Conservation (phyloP, 2,329 filamentous ascomycete species). For the Colletotrichum lupini region DNA sequence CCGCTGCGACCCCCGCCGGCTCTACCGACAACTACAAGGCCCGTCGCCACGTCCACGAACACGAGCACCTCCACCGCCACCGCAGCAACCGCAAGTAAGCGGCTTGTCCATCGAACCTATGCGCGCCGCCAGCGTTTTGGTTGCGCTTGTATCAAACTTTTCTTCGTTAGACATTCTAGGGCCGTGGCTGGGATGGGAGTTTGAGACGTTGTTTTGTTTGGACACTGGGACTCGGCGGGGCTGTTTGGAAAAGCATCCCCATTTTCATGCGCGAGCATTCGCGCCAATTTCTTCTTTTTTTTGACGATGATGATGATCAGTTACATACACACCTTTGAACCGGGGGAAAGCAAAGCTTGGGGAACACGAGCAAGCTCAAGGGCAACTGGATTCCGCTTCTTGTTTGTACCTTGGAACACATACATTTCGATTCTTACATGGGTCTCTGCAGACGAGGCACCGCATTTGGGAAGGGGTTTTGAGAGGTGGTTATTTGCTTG, state of each 20-base stretch:
- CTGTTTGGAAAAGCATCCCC: constrained; percentile 3
- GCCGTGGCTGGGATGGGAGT: constrained; percentile 23
- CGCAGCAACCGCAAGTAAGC: constrained; percentile 44
- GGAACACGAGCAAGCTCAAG: background rate
- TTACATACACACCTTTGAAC: constrained; percentile 20
- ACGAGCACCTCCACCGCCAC: constrained; percentile 50
- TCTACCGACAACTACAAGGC: constrained; percentile 37
- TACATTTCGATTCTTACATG: constrained; percentile 30
- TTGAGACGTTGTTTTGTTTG: constrained; percentile 19
- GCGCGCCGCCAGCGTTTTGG: background rate
- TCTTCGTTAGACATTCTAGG: constrained; percentile 36
- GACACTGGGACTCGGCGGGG: background rate
- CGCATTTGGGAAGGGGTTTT: constrained; percentile 30
- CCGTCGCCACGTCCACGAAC: constrained; percentile 51
- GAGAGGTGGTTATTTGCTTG: background rate
- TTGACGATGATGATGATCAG: constrained; percentile 32
- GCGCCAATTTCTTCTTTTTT: background rate
- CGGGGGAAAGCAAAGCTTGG: background rate
- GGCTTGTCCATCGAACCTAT: background rate
- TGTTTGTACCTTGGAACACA: constrained; percentile 11
- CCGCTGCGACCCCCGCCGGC: constrained; percentile 12
- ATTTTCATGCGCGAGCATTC: background rate
- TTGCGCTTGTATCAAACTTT: constrained; percentile 27
- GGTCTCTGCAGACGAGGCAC: background rate
- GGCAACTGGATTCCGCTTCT: constrained; percentile 3